Percentiles rank a stretch among this genome's conserved stretches.
Evolutionary conservation across 192 early-diverging fungal species (phyloP).

Genomic region (Coemansia asiatica): DNA sequence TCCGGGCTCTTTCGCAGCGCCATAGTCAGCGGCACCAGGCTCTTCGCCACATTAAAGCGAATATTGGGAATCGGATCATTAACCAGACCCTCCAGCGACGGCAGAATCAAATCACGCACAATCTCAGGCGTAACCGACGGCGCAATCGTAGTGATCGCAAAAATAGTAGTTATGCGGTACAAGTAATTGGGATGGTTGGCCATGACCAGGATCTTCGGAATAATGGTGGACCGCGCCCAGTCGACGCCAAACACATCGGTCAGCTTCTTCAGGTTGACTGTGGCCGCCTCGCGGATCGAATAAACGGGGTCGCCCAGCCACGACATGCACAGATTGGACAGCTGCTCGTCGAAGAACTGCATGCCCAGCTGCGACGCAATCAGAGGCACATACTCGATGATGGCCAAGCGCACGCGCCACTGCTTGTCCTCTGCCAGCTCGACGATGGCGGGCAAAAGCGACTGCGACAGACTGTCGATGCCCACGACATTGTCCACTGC

Average conservation of each 20-base stretch:
- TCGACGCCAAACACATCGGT: slow-evolving; percentile 98
- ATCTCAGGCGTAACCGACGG: slow-evolving; percentile 84
- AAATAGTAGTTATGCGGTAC: slow-evolving; percentile 97
- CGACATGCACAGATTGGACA: slow-evolving; percentile 92
- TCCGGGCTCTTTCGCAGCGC: slow-evolving; percentile 69
- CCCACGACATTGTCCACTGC: slow-evolving; percentile 95
- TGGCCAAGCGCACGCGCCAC: slow-evolving; percentile 98
- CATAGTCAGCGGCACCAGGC: slow-evolving; percentile 80
- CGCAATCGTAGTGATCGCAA: slow-evolving; percentile 91
- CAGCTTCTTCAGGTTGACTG: slow-evolving; percentile 88
- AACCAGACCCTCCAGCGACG: slow-evolving; percentile 78
- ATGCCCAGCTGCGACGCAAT: slow-evolving; percentile 95
- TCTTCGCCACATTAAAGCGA: slow-evolving; percentile 98
- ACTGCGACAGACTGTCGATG: slow-evolving; percentile 95
- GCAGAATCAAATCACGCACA: slow-evolving; percentile 85
- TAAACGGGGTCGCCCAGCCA: slow-evolving; percentile 97
- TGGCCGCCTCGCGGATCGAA: slow-evolving; percentile 97
- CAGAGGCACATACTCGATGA: slow-evolving; percentile 98
- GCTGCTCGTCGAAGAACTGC: slow-evolving; percentile 96
- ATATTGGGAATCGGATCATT: slow-evolving; percentile 98
- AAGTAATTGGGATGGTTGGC: slow-evolving; percentile 91
- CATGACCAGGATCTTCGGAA: slow-evolving; percentile 92
- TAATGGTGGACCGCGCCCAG: slow-evolving; percentile 92
- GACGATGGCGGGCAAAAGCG: slow-evolving; percentile 94
- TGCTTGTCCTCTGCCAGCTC: slow-evolving; percentile 99